Evolutionary conservation across 2,329 filamentous ascomycete species (phyloP).

Genomic region (Cercospora canescens): DNA sequence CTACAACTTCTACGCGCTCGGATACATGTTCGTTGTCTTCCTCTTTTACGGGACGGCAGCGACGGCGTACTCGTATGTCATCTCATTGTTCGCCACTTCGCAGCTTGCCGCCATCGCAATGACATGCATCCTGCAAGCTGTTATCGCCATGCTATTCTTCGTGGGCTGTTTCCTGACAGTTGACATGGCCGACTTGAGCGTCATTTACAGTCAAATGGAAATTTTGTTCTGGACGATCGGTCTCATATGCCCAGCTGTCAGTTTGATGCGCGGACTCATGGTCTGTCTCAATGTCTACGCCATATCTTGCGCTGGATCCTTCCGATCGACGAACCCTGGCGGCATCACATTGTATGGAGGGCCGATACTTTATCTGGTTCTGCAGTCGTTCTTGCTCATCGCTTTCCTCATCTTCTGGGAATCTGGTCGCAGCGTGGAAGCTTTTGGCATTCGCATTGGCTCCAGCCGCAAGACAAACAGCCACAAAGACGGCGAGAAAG

Average conservation of each 20-base stretch:
- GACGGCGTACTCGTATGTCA: constrained; percentile 71
- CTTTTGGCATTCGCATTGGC: constrained; percentile 17
- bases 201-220: constrained; percentile 35
- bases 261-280: constrained; percentile 70
- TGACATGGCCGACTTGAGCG: constrained; percentile 17
- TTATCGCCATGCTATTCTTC: constrained; percentile 26
- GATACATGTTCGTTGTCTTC: constrained; percentile 52
- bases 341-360: constrained; percentile 74
- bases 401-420: constrained; percentile 75
- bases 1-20: constrained; percentile 15
- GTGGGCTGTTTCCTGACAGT: constrained; percentile 23
- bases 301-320: constrained; percentile 64
- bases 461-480: background rate
- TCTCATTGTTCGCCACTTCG: constrained; percentile 67
- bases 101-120: constrained; percentile 25
- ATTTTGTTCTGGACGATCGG: constrained; percentile 74
- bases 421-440: constrained; percentile 52
- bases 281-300: constrained; percentile 78
- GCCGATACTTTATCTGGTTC: constrained; percentile 75
- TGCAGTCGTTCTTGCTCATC: constrained; percentile 72
- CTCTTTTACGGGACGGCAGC: constrained; percentile 78
- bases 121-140: constrained; percentile 23
- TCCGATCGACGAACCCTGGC: constrained; percentile 65
- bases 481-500: background rate
- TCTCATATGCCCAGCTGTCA: constrained; percentile 71